These are phyloP conservation scores for Mallotus nudiflorus DNA, from an alignment of 345 rosid genomes.

Conservation along the genomic window DNA sequence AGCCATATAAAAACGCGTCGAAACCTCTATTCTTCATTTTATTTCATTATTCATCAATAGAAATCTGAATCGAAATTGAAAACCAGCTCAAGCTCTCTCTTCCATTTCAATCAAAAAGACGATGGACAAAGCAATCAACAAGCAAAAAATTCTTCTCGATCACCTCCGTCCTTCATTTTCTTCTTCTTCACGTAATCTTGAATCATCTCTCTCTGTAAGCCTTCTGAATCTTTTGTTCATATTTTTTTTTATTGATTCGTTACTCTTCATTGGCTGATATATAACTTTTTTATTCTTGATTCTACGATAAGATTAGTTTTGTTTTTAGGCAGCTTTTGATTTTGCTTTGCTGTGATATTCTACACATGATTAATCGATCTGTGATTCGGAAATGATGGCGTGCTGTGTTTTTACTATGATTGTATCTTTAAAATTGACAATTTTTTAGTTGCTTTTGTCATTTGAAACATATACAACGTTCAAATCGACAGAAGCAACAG, in stretches of 20 bases:
- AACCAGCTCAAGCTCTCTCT: no score
- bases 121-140: conserved; percentile 89
- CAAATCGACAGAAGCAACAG: no score
- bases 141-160: conserved; percentile 80
- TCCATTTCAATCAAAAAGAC: not conserved
- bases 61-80: no score
- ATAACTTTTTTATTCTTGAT: not conserved
- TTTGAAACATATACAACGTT: no score
- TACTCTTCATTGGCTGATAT: not conserved
- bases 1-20: not conserved
- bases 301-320: not conserved
- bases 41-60: no score
- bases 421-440: not conserved
- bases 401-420: not conserved
- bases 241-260: not conserved
- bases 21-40: no score
- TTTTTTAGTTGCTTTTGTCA: no score
- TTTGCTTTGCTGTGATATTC: not conserved
- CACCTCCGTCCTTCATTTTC: conserved; percentile 83
- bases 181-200: conserved; percentile 48
- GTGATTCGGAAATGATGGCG: not conserved
- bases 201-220: conserved; percentile 71
- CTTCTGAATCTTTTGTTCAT: not conserved
- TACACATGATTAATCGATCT: not conserved
- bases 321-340: not conserved